phyloP scores from a whole-genome alignment of 805 yeast genomes.

The Wickerhamomyces rabaulensis region DNA sequence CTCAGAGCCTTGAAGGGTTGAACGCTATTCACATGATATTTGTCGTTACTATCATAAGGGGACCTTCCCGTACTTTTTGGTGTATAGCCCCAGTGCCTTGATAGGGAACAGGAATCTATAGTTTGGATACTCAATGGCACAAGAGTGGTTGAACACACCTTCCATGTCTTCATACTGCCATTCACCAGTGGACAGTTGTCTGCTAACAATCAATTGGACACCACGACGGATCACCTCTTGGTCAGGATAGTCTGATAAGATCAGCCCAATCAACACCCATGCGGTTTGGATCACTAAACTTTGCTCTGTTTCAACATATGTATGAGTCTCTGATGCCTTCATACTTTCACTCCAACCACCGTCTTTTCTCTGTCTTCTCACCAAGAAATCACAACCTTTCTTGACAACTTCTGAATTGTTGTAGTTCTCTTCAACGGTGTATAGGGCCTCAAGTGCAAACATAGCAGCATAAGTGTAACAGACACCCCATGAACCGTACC shows the following conservation, averaged over 20 bases:
- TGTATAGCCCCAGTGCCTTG: slow-evolving; percentile 83
- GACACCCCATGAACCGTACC: slow-evolving; percentile 99
- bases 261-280: slow-evolving; percentile 83
- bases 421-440: slow-evolving; percentile 62
- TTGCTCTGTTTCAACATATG: slow-evolving; percentile 59
- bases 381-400: slow-evolving; percentile 82
- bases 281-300: slow-evolving; percentile 86
- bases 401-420: slow-evolving; percentile 54
- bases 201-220: slow-evolving; percentile 50
- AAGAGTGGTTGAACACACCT: slow-evolving; percentile 92
- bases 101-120: slow-evolving; percentile 86
- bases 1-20: neutral
- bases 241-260: slow-evolving; percentile 79
- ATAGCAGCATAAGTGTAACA: slow-evolving; percentile 94
- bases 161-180: slow-evolving; percentile 83
- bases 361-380: slow-evolving; percentile 67
- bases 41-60: neutral
- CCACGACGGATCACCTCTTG: slow-evolving; percentile 57
- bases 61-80: slow-evolving; percentile 15
- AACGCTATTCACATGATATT: neutral
- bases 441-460: slow-evolving; percentile 94
- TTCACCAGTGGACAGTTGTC: slow-evolving; percentile 75
- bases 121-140: slow-evolving; percentile 95
- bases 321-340: slow-evolving; percentile 78
- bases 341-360: slow-evolving; percentile 99